phyloP scores from a whole-genome alignment of 108 stramenopile genomes.

The Pseudonitzschia pungens region DNA sequence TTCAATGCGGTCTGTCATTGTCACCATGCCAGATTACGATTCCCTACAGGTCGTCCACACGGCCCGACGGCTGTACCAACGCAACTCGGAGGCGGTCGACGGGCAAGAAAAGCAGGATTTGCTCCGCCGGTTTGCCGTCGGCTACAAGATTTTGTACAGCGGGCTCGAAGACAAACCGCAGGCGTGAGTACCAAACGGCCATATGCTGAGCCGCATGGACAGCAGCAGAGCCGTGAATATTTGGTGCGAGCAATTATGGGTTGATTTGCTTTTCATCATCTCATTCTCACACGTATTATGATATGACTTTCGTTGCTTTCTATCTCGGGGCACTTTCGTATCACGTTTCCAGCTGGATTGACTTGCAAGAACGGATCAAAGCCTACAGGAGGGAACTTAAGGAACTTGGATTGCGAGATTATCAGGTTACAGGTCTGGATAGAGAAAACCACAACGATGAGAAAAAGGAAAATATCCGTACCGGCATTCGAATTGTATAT shows the following conservation, averaged over 20 bases:
- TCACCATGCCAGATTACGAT: conserved; percentile 94
- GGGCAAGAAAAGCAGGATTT: conserved; percentile 87
- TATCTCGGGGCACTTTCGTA: neutral
- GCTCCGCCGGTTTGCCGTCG: conserved; percentile 91
- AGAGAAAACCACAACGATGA: conserved; percentile 28
- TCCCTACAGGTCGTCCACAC: conserved; percentile 91
- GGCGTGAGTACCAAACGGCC: conserved; percentile 52
- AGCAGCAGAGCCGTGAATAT: conserved; percentile 61
- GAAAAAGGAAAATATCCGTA: conserved; percentile 70
- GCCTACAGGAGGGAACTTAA: conserved; percentile 81
- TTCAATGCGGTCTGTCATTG: conserved; percentile 92
- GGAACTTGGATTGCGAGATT: conserved; percentile 91
- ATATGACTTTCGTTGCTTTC: neutral
- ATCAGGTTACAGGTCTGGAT: conserved; percentile 73
- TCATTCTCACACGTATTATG: too few relatives aligned
- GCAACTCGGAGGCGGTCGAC: conserved; percentile 39
- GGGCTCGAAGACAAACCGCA: conserved; percentile 31
- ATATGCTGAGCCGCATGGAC: conserved; percentile 36
- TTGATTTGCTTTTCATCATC: too few relatives aligned
- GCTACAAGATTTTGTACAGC: conserved; percentile 79
- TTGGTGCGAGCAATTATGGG: too few relatives aligned
- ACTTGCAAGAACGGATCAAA: conserved; percentile 74
- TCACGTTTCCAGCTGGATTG: conserved; percentile 50
- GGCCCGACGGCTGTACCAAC: conserved; percentile 86
- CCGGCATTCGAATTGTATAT: conserved; percentile 71